Base-by-base conservation (phyloP, 2,329 filamentous ascomycete genomes). In the Emmonsia crescens region DNA sequence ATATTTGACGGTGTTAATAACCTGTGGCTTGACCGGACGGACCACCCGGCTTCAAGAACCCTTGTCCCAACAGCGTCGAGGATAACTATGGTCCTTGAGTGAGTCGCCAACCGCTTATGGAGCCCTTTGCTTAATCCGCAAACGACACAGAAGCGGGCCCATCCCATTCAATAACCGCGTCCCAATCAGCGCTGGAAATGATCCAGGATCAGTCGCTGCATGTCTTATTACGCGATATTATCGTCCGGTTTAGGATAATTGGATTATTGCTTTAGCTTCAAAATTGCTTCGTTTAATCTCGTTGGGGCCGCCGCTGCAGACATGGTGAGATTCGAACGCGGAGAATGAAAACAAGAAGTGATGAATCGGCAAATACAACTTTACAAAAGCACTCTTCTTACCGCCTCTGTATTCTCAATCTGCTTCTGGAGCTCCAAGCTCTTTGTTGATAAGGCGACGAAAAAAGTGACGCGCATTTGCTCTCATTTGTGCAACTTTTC, bases 1-100 rank as follows among this genome's bases (percentile, higher is more conserved):
- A 68, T 76, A 48, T 75, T 74, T 65, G 68, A 72, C 60, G 73
- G 70, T 36, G 73, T 76, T 64, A 68, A 72, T 57, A 69, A 68
- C 42, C 64, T 71, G 51, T 71, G 74, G 68, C 66, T 76, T 55
- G 63, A 64, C 40, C 64, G 64, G 56, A 60, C 55, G n/a, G 49
- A 60, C 54, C 49, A 14, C 36, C 10, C 36, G 8, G 36, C 48
- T 40, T 21, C 48, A 36, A 44, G 33, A 44, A 14, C 14, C n/a
- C 24, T 57, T 19, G 21, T 29, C 21, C 55, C 55, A 44, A 44
- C 55, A 33, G 21, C 16, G 10, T 10, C 33, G 14, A 55, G 3
- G 52, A 36, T 54, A 54, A 36, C 19, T 42, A 40, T 16, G 21
- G 36, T 24, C 21, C n/a, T 40, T 14, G 54, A 57, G 21, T 54